phyloP scores from a whole-genome alignment of 2,329 filamentous ascomycete species.

The Dothistroma pini region DNA sequence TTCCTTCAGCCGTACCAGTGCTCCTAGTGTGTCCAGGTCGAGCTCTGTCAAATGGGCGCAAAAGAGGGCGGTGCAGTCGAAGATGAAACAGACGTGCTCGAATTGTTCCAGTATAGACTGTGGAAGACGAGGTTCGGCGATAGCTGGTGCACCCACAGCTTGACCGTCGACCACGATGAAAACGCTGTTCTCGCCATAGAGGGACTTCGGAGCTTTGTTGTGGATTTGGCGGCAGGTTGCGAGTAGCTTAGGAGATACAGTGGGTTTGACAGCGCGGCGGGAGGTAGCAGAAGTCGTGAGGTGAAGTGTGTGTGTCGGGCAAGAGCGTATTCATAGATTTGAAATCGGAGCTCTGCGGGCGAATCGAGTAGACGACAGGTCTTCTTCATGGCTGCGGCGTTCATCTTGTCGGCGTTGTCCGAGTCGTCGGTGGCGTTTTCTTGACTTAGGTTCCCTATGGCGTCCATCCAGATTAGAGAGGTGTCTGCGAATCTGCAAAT shows the following conservation, averaged over 20 bases:
- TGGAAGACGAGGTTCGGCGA: slow-evolving; percentile 24
- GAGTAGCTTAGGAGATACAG: slow-evolving; percentile 40
- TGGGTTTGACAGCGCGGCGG: slow-evolving; percentile 19
- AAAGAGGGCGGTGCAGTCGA: slow-evolving; percentile 26
- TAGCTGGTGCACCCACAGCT: slow-evolving; percentile 27
- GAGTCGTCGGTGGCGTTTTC: no score
- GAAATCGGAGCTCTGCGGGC: slow-evolving; percentile 26
- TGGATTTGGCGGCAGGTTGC: slow-evolving; percentile 39
- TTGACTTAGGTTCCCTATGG: no score
- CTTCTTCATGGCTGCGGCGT: no score
- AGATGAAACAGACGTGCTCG: slow-evolving; percentile 24
- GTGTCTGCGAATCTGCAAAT: no score
- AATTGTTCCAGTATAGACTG: slow-evolving; percentile 21
- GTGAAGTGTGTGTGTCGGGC: slow-evolving; percentile 19
- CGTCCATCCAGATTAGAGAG: no score
- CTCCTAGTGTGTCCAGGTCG: slow-evolving; percentile 21
- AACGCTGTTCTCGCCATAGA: slow-evolving; percentile 47
- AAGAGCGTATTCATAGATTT: slow-evolving; percentile 26
- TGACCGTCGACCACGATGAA: slow-evolving; percentile 26
- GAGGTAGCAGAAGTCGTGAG: slow-evolving; percentile 20
- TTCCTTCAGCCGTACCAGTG: slow-evolving; percentile 7
- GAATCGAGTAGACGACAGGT: slow-evolving; percentile 13
- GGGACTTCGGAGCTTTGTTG: slow-evolving; percentile 39
- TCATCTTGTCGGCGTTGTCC: no score
- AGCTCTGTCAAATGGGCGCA: slow-evolving; percentile 23